phyloP scores from a whole-genome alignment of 305 asterid genomes.

The Nicotiana rustica region DNA sequence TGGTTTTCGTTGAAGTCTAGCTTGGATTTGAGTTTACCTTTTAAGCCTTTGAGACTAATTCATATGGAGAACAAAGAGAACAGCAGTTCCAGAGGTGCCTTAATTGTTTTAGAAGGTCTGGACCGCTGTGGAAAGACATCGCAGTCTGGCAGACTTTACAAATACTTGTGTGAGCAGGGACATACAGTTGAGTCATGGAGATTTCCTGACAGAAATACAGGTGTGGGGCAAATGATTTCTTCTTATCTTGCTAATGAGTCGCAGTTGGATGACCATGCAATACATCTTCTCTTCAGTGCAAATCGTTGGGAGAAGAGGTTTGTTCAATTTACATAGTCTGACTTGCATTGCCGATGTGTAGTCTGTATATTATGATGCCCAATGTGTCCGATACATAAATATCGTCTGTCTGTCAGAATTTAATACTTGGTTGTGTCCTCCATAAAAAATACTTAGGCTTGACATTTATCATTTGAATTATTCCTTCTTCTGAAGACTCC shows the following conservation, averaged over 20 bases:
- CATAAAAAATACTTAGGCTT: not conserved
- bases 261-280: conserved; percentile 83
- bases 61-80: conserved; percentile 67
- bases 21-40: conserved; percentile 48
- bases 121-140: conserved; percentile 94
- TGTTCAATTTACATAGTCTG: not conserved
- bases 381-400: not conserved
- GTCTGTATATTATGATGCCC: not conserved
- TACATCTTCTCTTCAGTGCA: conserved; percentile 93
- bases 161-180: conserved; percentile 68
- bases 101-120: conserved; percentile 90
- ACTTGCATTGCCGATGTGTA: not conserved
- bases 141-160: conserved; percentile 67
- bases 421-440: not conserved
- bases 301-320: conserved; percentile 98
- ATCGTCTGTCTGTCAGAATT: not conserved
- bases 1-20: conserved; percentile 39
- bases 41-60: conserved; percentile 56
- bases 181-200: conserved; percentile 85
- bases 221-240: conserved; percentile 96
- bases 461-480: not conserved
- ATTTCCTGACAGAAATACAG: conserved; percentile 90
- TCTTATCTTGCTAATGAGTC: conserved; percentile 80
- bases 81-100: conserved; percentile 72
- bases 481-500: too few relatives aligned